These are phyloP conservation scores for Zopfochytrium polystomum DNA, from an alignment of 371 early-diverging fungal genomes.

Conservation along the genomic window DNA sequence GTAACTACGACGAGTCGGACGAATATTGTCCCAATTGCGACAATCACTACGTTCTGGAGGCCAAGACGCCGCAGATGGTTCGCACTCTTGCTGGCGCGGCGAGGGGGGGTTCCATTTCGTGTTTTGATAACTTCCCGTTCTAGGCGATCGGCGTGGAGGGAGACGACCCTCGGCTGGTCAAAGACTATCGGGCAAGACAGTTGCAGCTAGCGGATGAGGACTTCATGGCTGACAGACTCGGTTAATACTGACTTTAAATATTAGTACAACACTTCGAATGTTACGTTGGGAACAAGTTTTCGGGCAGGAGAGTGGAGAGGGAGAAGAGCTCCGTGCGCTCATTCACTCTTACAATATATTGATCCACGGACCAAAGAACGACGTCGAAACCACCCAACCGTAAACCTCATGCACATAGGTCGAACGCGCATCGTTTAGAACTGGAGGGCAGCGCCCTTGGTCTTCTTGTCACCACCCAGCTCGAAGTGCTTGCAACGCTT, in stretches of 20 bases:
- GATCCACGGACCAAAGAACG: too few relatives aligned
- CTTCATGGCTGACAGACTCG: slow-evolving; percentile 45
- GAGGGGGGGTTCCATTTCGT: neutral
- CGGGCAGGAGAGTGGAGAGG: too few relatives aligned
- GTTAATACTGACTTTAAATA: too few relatives aligned
- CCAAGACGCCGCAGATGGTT: slow-evolving; percentile 76
- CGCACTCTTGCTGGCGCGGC: neutral
- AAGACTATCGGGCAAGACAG: slow-evolving; percentile 39
- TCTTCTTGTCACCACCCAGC: slow-evolving; percentile 98
- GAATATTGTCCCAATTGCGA: slow-evolving; percentile 98
- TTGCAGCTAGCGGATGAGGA: slow-evolving; percentile 33
- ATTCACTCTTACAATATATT: too few relatives aligned
- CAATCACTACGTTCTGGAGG: slow-evolving; percentile 93
- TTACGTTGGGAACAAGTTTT: too few relatives aligned
- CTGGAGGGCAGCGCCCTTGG: slow-evolving; percentile 71
- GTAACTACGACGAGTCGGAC: slow-evolving; percentile 88
- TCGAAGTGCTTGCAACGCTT: slow-evolving; percentile 99
- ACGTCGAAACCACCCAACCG: too few relatives aligned
- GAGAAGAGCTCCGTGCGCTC: too few relatives aligned
- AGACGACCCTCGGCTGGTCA: slow-evolving; percentile 73
- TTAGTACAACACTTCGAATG: too few relatives aligned
- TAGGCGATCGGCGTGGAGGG: slow-evolving; percentile 82
- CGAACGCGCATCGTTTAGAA: slow-evolving; percentile 52
- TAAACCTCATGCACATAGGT: too few relatives aligned
- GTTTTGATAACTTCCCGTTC: slow-evolving; percentile 4